phyloP scores from a whole-genome alignment of 495 filamentous ascomycete species.

The Choiromyces venosus region DNA sequence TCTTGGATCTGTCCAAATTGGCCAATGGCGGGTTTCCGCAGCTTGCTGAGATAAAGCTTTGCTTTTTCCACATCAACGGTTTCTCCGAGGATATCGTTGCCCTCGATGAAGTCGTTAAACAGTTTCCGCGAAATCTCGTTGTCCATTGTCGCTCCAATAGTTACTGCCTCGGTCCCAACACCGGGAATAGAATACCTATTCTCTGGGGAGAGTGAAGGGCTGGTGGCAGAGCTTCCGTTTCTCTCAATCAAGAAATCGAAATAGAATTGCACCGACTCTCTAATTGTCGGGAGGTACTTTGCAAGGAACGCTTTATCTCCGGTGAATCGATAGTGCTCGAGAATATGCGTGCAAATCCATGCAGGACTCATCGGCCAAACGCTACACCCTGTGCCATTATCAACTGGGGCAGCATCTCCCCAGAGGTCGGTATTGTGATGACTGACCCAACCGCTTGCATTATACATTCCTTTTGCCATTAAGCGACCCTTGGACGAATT shows the following conservation, averaged over 20 bases:
- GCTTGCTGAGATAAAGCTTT: conserved; percentile 24
- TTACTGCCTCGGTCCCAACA: conserved; percentile 43
- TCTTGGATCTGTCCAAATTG: conserved; percentile 49
- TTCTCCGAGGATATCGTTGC: conserved; percentile 34
- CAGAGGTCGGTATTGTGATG: conserved; percentile 52
- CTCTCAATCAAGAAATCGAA: conserved; percentile 49
- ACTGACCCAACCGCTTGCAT: conserved; percentile 48
- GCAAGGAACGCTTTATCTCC: conserved; percentile 43
- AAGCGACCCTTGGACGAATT: conserved; percentile 43
- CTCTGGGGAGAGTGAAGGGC: conserved; percentile 51
- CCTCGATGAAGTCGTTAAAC: conserved; percentile 43
- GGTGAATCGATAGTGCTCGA: conserved; percentile 49
- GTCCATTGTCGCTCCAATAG: conserved; percentile 50
- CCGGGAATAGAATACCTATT: conserved; percentile 46
- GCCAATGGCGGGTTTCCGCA: conserved; percentile 45
- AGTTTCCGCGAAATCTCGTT: conserved; percentile 48
- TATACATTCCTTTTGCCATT: conserved; percentile 50
- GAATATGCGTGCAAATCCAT: conserved; percentile 50
- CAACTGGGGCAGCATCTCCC: conserved; percentile 49
- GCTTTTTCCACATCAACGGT: conserved; percentile 25
- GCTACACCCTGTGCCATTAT: conserved; percentile 48
- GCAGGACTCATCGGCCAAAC: conserved; percentile 50
- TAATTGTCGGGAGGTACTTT: conserved; percentile 43
- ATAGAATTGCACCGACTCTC: conserved; percentile 46
- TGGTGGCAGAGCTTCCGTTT: conserved; percentile 44